Evolutionary conservation across 129 eudicot genomes (phyloP).

Genomic region (Ambrosia trifida): DNA sequence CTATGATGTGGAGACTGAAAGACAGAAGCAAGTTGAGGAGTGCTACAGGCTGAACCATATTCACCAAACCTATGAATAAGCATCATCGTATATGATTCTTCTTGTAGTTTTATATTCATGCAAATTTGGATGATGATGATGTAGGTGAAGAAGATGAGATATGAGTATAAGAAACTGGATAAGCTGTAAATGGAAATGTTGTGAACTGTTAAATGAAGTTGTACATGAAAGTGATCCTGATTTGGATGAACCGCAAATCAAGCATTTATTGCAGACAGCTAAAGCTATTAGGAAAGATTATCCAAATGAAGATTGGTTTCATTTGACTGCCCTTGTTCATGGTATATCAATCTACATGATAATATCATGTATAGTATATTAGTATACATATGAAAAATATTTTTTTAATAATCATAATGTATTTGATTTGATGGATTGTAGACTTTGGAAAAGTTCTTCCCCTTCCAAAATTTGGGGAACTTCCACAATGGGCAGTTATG

Average conservation of each 20-base stretch:
- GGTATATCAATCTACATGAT: conserved; percentile 24
- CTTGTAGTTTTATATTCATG: background rate
- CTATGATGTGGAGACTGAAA: conserved; percentile 56
- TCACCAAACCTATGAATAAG: background rate
- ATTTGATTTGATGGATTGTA: conserved; percentile 2
- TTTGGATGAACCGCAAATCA: conserved; percentile 68
- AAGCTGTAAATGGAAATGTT: conserved; percentile 5
- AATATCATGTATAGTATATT: background rate
- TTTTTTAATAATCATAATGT: background rate
- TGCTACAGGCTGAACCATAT: conserved; percentile 37
- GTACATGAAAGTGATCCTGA: conserved; percentile 34
- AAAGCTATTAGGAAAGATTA: conserved; percentile 64
- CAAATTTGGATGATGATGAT: conserved; percentile 28
- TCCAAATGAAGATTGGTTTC: conserved; percentile 28
- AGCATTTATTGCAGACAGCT: conserved; percentile 60
- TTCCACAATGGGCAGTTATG: conserved; percentile 74
- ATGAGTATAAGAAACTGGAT: conserved; percentile 8
- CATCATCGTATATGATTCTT: background rate
- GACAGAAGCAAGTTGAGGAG: conserved; percentile 34
- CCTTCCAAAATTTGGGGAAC: conserved; percentile 54
- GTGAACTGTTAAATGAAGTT: conserved; percentile 12
- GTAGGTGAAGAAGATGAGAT: conserved; percentile 16
- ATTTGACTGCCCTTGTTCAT: conserved; percentile 53
- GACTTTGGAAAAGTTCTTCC: conserved; percentile 61
- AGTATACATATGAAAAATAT: background rate